Conservation (phyloP, 352 stramenopile genomes). For the Phytophthora tubulina region DNA sequence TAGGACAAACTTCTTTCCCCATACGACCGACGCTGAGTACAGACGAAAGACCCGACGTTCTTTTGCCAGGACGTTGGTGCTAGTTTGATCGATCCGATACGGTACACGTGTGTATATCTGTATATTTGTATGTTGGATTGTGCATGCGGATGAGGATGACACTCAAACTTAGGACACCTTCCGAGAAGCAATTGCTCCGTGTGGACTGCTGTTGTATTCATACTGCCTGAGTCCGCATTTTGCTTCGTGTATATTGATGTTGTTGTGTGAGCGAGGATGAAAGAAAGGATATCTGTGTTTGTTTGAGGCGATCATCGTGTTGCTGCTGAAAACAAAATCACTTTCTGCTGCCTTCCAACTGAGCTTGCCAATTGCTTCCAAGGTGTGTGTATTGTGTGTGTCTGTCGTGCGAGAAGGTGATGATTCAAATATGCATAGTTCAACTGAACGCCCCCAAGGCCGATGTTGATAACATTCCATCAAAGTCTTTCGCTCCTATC, state of each 20-base stretch:
- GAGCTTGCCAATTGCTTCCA: conserved; percentile 56
- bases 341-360: conserved; percentile 91
- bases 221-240: conserved; percentile 75
- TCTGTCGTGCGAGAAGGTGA: conserved; percentile 58
- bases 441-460: conserved; percentile 72
- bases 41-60: conserved; percentile 76
- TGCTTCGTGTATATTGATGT: conserved; percentile 18
- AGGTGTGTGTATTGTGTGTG: conserved; percentile 13
- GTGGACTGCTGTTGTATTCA: conserved; percentile 87
- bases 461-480: conserved; percentile 71
- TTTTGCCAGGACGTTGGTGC: conserved; percentile 71
- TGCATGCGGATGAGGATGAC: conserved; percentile 65
- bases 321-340: conserved; percentile 77
- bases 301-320: conserved; percentile 61
- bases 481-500: conserved; percentile 91
- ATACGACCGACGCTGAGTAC: conserved; percentile 81
- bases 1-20: conserved; percentile 87
- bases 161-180: conserved; percentile 87
- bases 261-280: conserved; percentile 66
- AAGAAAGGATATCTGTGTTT: conserved; percentile 86
- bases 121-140: conserved; percentile 28
- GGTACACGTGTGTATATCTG: conserved; percentile 30
- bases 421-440: conserved; percentile 84
- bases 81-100: conserved; percentile 69
- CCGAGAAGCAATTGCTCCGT: conserved; percentile 77